Percentiles rank a stretch among this genome's conserved stretches.
These are phyloP conservation scores for Xylaria palmicola DNA, from an alignment of 495 filamentous ascomycete species.

Conservation along the genomic window DNA sequence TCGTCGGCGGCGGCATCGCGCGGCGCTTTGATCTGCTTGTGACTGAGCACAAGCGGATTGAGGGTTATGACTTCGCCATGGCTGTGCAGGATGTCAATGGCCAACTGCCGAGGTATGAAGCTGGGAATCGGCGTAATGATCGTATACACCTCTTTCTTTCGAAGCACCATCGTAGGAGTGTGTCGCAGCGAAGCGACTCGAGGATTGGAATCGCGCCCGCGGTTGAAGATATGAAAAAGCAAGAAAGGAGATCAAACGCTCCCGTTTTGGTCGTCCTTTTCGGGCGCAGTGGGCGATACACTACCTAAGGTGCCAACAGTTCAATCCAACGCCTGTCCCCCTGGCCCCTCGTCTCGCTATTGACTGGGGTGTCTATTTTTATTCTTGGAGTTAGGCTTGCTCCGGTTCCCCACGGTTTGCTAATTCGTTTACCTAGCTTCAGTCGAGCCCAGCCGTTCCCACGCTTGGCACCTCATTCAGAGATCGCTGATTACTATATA, in stretches of 20 bases:
- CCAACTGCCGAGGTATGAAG: constrained; percentile 47
- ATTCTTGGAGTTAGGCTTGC: not conserved
- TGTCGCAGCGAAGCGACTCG: not conserved
- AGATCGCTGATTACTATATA: constrained; percentile 6
- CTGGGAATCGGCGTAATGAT: constrained; percentile 49
- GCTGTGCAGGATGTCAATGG: constrained; percentile 40
- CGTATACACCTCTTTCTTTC: constrained; percentile 50
- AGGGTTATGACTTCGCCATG: constrained; percentile 73
- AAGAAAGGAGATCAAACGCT: not conserved
- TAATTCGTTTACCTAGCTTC: no score
- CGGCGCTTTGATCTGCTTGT: constrained; percentile 62
- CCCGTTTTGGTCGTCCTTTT: not conserved
- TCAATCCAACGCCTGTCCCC: not conserved
- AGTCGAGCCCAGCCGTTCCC: no score
- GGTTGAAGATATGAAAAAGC: not conserved
- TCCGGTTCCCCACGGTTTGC: no score
- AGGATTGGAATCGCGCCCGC: not conserved
- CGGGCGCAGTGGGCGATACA: not conserved
- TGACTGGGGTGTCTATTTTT: not conserved
- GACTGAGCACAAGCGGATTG: constrained; percentile 70
- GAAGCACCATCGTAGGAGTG: constrained; percentile 34
- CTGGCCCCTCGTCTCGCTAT: not conserved
- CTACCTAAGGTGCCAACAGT: not conserved
- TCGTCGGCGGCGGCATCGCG: constrained; percentile 65
- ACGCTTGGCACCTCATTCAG: no score